Conservation (phyloP, 2,329 filamentous ascomycete genomes). For the Monascus ruber region DNA sequence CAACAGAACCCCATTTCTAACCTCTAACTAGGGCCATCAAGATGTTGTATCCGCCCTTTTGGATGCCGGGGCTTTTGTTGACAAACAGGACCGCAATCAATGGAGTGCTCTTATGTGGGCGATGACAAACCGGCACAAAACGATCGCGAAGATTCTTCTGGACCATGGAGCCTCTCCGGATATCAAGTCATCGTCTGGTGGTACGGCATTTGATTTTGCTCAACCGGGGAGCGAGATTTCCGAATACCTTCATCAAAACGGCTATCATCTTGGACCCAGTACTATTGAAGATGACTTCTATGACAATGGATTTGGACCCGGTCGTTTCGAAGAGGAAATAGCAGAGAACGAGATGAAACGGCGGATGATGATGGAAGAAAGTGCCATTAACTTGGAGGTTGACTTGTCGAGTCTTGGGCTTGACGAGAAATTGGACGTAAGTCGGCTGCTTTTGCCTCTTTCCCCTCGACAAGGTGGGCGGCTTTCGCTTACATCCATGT, state of each 20-base stretch:
- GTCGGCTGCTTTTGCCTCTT: conserved; percentile 12
- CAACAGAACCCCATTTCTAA: conserved; percentile 3
- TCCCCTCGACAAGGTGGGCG: background rate
- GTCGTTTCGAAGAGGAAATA: conserved; percentile 93
- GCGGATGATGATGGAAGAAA: conserved; percentile 96
- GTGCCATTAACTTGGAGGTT: conserved; percentile 89
- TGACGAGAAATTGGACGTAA: conserved; percentile 85
- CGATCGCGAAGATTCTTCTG: conserved; percentile 81
- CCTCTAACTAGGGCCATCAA: conserved; percentile 60
- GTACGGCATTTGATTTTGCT: conserved; percentile 92
- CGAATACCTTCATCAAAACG: conserved; percentile 86
- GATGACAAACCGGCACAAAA: conserved; percentile 96
- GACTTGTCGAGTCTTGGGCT: conserved; percentile 91
- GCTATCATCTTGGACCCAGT: conserved; percentile 52
- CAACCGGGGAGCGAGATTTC: conserved; percentile 94
- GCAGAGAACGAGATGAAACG: conserved; percentile 91
- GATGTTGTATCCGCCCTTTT: conserved; percentile 75
- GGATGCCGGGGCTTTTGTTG: conserved; percentile 74
- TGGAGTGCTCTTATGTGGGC: conserved; percentile 99
- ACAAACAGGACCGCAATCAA: conserved; percentile 88
- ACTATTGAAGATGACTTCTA: conserved; percentile 70
- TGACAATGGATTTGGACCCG: conserved; percentile 79
- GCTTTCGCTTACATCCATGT: conserved; percentile 1
- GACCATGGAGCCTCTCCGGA: conserved; percentile 94
- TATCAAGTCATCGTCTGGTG: conserved; percentile 83